Evolutionary conservation across 345 rosid genomes (phyloP), one percentile per base, ranked within the genome.

Genomic region (Hypericum perforatum): DNA sequence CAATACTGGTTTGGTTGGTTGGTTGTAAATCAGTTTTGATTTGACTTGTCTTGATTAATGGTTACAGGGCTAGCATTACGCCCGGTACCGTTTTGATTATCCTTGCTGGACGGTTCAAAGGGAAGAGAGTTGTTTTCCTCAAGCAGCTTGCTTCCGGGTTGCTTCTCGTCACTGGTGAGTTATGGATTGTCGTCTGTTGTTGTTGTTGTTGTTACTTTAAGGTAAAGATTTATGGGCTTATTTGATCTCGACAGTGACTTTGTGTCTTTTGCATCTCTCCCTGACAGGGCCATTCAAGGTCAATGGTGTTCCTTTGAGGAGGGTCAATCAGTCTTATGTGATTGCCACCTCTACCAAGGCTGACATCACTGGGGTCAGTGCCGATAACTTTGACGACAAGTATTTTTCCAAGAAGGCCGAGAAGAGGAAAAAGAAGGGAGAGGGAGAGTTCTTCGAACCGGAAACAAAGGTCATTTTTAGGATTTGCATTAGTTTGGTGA

Each of bases 371-470:
- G 32, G 32, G 32, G 50, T 46, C 5, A 13, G 16, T 16, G 8
- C 16, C 15, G 7, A 16, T 7, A 6, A 9, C 29, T 55, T 64
- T 16, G 63, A 49, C 52, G 61, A 65, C 38, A 43, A 57, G n/a
- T 57, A 49, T 45, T 59, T 45, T 14, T 16, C 50, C 32, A 46
- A 46, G 50, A 32, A 16, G 7, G 56, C 13, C 22, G 83, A 76
- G 65, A 89, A 82, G 78, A 89, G 78, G 74, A 80, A 78, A 39
- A 77, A 74, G 73, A 82, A 86, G 68, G 68, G 77, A 10, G 95
- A 86, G 49, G 85, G 78, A 11, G 86, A 86, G 66, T 89, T 86
- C 79, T 81, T 86, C 44, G 95, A 86, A 60, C 75, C 77, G 5
- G 86, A 85, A 49, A 79, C 76, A 65, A 86, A 81, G 82, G 97